phyloP scores from a whole-genome alignment of 2,329 filamentous ascomycete species.

The Penicillium decumbens region DNA sequence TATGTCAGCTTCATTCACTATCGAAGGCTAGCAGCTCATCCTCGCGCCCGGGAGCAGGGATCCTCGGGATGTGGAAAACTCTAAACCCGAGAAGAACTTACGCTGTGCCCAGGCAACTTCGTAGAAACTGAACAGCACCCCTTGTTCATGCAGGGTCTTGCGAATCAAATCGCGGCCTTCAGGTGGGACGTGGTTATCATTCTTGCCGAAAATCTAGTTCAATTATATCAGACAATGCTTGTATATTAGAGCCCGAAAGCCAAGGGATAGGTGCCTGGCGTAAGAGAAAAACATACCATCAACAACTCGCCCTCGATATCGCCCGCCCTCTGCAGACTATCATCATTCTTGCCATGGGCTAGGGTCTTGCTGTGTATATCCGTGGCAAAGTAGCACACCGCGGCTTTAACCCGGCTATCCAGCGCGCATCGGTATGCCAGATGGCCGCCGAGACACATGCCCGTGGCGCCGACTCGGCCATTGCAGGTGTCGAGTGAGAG shows the following conservation, averaged over 20 bases:
- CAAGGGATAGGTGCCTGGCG: neutral
- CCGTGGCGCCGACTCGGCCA: slow-evolving; percentile 71
- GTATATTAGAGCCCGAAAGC: neutral
- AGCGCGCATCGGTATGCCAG: slow-evolving; percentile 70
- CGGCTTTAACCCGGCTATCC: slow-evolving; percentile 69
- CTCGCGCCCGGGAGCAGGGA: neutral
- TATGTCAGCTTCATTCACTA: slow-evolving; percentile 3
- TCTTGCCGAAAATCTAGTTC: slow-evolving; percentile 72
- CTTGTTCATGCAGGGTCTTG: slow-evolving; percentile 71
- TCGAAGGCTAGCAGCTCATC: neutral
- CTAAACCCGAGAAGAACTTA: slow-evolving; percentile 37
- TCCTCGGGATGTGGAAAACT: neutral
- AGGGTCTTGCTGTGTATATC: slow-evolving; percentile 79
- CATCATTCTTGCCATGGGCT: slow-evolving; percentile 62
- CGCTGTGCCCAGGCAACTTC: slow-evolving; percentile 90
- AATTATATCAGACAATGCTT: neutral
- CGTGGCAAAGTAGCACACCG: slow-evolving; percentile 86
- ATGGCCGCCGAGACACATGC: slow-evolving; percentile 93
- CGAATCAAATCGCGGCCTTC: slow-evolving; percentile 78
- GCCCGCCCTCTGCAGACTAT: slow-evolving; percentile 56
- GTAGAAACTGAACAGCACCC: slow-evolving; percentile 72
- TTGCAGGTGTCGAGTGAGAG: slow-evolving; percentile 72
- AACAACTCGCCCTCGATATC: slow-evolving; percentile 74
- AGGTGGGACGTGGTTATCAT: slow-evolving; percentile 83
- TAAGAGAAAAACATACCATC: slow-evolving; percentile 51